These are phyloP conservation scores for Bipolaris bicolor DNA, from an alignment of 2,329 filamentous ascomycete genomes.

Conservation along the genomic window DNA sequence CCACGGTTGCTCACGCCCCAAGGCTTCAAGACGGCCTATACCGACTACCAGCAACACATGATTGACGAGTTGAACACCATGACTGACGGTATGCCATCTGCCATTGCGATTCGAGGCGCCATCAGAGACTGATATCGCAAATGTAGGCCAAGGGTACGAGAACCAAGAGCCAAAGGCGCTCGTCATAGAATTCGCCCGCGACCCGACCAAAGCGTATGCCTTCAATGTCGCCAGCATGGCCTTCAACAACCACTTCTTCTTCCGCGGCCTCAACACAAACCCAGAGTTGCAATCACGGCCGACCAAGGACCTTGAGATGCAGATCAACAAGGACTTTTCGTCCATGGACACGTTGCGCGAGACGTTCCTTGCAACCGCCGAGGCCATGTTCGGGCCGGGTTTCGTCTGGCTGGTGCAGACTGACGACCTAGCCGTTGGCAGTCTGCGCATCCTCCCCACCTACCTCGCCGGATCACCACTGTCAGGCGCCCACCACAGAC, in stretches of 20 bases:
- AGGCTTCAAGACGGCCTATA: slow-evolving; percentile 80
- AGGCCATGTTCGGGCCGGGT: slow-evolving; percentile 93
- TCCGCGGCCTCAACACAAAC: slow-evolving; percentile 60
- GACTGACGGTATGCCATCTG: slow-evolving; percentile 65
- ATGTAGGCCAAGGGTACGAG: slow-evolving; percentile 68
- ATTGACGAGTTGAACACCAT: slow-evolving; percentile 77
- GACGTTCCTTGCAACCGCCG: slow-evolving; percentile 80
- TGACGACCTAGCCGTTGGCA: slow-evolving; percentile 52
- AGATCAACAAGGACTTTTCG: slow-evolving; percentile 75
- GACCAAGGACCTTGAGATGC: slow-evolving; percentile 60
- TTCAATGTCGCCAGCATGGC: slow-evolving; percentile 99
- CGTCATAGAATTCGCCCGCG: slow-evolving; percentile 75
- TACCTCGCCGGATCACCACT: slow-evolving; percentile 93
- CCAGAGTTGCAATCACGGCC: slow-evolving; percentile 33
- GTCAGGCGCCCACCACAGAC: slow-evolving; percentile 80
- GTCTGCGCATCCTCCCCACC: slow-evolving; percentile 76
- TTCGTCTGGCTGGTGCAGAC: slow-evolving; percentile 89
- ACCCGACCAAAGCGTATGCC: slow-evolving; percentile 74
- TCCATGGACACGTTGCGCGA: slow-evolving; percentile 80
- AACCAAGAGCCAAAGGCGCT: slow-evolving; percentile 69
- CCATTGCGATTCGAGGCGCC: neutral
- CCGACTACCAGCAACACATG: slow-evolving; percentile 77
- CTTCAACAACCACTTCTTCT: slow-evolving; percentile 89
- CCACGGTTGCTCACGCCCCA: slow-evolving; percentile 72
- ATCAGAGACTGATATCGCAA: slow-evolving; percentile 9